phyloP scores from a whole-genome alignment of 768 basidiomycete species.

The Psilocybe subaeruginosa region DNA sequence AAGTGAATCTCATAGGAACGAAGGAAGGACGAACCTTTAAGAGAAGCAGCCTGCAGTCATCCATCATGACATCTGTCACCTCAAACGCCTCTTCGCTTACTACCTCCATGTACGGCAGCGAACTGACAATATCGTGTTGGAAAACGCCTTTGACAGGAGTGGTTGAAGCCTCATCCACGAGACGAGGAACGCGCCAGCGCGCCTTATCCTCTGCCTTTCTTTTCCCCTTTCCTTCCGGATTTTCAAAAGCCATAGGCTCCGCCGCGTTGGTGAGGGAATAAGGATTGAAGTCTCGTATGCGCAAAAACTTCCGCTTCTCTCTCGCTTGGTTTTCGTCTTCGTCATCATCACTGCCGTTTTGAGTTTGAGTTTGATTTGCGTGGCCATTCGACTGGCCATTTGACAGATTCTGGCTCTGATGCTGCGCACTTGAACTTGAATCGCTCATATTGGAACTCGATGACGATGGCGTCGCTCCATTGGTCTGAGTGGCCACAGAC shows the following conservation, averaged over 20 bases:
- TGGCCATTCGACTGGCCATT: neutral
- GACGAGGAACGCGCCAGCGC: constrained; percentile 34
- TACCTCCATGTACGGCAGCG: constrained; percentile 53
- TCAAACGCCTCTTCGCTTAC: constrained; percentile 49
- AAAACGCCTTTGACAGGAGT: constrained; percentile 49
- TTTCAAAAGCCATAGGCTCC: neutral
- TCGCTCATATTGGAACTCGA: neutral
- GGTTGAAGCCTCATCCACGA: constrained; percentile 44
- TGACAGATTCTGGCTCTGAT: neutral
- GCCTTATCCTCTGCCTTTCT: constrained; percentile 29
- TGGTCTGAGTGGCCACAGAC: neutral
- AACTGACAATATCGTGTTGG: constrained; percentile 47
- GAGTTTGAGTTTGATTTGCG: neutral
- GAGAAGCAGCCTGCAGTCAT: constrained; percentile 50
- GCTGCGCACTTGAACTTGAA: neutral
- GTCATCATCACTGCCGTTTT: constrained; percentile 9
- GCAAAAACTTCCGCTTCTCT: constrained; percentile 24
- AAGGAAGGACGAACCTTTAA: constrained; percentile 40
- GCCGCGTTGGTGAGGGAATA: constrained; percentile 27
- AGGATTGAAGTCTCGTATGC: constrained; percentile 35
- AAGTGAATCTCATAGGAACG: neutral
- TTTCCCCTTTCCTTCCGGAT: constrained; percentile 26
- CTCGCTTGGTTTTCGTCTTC: neutral
- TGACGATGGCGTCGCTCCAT: neutral
- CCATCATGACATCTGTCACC: constrained; percentile 62